A percentile compares a stretch with the other conserved stretches of the same genome.
phyloP scores from a whole-genome alignment of 1,284 basidiomycete species.

The Calocybe gambosa region DNA sequence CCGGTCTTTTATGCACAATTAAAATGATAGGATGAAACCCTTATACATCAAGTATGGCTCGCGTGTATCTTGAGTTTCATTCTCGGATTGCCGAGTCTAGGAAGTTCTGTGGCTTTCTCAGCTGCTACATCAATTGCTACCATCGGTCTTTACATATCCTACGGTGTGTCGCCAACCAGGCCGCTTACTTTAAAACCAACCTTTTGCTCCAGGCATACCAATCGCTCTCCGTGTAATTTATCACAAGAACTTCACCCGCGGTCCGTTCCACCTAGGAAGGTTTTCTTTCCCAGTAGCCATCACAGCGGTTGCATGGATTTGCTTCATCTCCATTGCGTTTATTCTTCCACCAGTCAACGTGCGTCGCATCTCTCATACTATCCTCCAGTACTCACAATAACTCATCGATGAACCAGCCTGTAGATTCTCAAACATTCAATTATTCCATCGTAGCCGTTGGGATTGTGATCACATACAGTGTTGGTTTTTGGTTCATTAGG shows the following conservation, averaged over 20 bases:
- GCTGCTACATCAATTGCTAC: constrained; percentile 75
- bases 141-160: constrained; percentile 72
- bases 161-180: constrained; percentile 37
- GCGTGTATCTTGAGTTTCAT: constrained; percentile 73
- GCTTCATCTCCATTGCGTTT: constrained; percentile 60
- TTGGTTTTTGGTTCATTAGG: constrained; percentile 61
- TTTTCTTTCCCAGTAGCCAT: constrained; percentile 56
- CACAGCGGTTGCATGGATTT: constrained; percentile 50
- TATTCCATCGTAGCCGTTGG: constrained; percentile 70
- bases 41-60: constrained; percentile 53
- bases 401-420: constrained; percentile 36
- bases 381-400: neutral
- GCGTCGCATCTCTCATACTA: constrained; percentile 15
- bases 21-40: too few relatives aligned
- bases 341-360: constrained; percentile 61
- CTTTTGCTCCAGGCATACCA: constrained; percentile 43
- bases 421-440: constrained; percentile 64
- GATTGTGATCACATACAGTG: constrained; percentile 55
- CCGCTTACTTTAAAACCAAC: neutral
- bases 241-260: constrained; percentile 50
- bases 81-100: constrained; percentile 65
- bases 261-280: constrained; percentile 65
- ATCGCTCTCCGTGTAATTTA: constrained; percentile 63
- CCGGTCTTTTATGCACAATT: neutral
- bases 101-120: constrained; percentile 64